phyloP scores from a whole-genome alignment of 805 yeast species.

The Saitoella complicata region DNA sequence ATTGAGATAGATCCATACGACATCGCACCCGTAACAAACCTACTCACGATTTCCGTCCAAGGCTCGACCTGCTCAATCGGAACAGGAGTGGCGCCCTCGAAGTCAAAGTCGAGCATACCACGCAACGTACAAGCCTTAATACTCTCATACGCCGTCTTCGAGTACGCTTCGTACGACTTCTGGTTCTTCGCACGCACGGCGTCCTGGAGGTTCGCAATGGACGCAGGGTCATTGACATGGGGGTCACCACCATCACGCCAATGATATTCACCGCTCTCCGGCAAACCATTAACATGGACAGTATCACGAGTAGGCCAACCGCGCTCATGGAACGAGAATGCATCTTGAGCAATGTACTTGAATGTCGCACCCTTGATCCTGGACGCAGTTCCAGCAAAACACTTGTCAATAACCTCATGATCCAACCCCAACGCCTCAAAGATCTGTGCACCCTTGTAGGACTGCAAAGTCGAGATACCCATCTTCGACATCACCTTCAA shows the following conservation, averaged over 20 bases:
- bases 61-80: slow-evolving; percentile 98
- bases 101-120: slow-evolving; percentile 86
- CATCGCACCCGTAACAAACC: slow-evolving; percentile 99
- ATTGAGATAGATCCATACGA: slow-evolving; percentile 95
- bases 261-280: slow-evolving; percentile 94
- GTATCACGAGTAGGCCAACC: slow-evolving; percentile 73
- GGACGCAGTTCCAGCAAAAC: slow-evolving; percentile 95
- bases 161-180: slow-evolving; percentile 76
- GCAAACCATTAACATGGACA: slow-evolving; percentile 54
- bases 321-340: slow-evolving; percentile 80
- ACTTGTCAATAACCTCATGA: slow-evolving; percentile 83
- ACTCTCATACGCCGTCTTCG: slow-evolving; percentile 81
- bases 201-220: slow-evolving; percentile 89
- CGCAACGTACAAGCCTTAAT: slow-evolving; percentile 84
- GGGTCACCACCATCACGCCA: slow-evolving; percentile 98
- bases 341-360: slow-evolving; percentile 92
- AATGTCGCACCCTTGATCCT: slow-evolving; percentile 91
- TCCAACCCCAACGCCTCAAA: slow-evolving; percentile 95
- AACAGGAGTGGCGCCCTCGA: slow-evolving; percentile 48
- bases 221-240: slow-evolving; percentile 86
- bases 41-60: slow-evolving; percentile 95
- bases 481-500: slow-evolving; percentile 96
- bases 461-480: slow-evolving; percentile 97
- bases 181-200: slow-evolving; percentile 97
- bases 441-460: slow-evolving; percentile 98